Base-by-base conservation (phyloP, 2,329 filamentous ascomycete genomes). In the Helotiales sp. region DNA sequence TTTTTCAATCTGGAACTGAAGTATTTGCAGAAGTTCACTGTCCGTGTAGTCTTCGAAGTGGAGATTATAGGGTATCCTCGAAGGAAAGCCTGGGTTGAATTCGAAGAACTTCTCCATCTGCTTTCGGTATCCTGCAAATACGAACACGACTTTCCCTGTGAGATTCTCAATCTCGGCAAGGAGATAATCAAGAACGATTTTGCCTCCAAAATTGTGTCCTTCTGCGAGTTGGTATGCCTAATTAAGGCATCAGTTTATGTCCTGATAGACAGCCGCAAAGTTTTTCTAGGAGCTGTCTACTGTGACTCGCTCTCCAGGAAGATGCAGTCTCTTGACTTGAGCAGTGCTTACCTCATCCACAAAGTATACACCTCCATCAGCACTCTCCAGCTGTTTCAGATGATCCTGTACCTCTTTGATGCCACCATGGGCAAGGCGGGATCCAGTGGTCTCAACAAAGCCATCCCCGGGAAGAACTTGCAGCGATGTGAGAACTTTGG, bases 81-180 rank as follows among this genome's bases (percentile, higher is more conserved):
- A 92, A 0, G 85, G 82, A 2, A 94, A 80, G 0, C 92, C 91
- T 0, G 87, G 87, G 52, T 94, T 94, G 68, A 93, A 90, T 0
- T 86, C 82, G 55, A 92, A 93, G 75, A 94, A 93, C 0, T 83
- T 83, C 72, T 94, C 91, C 91, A 95, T 94, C 69, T 91, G 83
- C 71, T 88, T 89, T 58, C 82, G 82, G 77, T 94, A 94, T 0
- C 92, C 91, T 0, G 91, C 91, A 2, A 95, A 80, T 0, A 94
- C 82, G 62, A 94, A 91, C 0, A 89, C 86, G 0, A 94, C 77
- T 71, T 91, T 91, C 0, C 91, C 91, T 0, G 83, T 85, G 0
- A 87, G 81, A 61, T 93, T 92, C 71, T 94, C 91, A 0, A 93
- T 85, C 72, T 93, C 90, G 0, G 89, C 83, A 0, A 95, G 83